Evolutionary conservation across 306 rosid species (phyloP).

Genomic region (Alnus glutinosa): DNA sequence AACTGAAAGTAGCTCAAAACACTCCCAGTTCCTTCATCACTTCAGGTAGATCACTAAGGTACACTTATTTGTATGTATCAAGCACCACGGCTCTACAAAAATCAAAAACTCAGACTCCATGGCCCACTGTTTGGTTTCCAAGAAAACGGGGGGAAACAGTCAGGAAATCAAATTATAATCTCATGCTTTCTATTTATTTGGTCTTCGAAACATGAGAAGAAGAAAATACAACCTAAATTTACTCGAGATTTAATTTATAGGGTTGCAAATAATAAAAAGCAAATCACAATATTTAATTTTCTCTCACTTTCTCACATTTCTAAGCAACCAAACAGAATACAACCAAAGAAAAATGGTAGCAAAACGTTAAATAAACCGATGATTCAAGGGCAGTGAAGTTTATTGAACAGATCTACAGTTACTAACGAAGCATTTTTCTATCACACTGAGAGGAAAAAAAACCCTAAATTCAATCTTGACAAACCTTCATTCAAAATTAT

Average conservation of each 20-base stretch:
- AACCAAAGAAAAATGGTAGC: not conserved
- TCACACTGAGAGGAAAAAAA: not conserved
- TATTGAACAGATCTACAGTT: conserved; percentile 13
- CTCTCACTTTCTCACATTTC: not conserved
- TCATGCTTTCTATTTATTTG: not conserved
- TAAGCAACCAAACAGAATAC: conserved; percentile 7
- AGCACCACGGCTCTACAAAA: not conserved
- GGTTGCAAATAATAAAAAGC: not conserved
- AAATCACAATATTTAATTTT: too few species aligned
- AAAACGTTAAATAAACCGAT: not conserved
- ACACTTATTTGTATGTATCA: not conserved
- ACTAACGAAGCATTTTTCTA: too few species aligned
- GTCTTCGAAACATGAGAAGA: not conserved
- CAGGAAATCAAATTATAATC: not conserved
- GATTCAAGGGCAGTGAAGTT: not conserved
- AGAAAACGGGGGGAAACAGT: not conserved
- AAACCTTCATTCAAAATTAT: not conserved
- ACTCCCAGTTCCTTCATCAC: not conserved
- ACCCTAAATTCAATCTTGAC: conserved; percentile 11
- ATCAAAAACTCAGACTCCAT: not conserved
- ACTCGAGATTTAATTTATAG: not conserved
- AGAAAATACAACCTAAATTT: not conserved
- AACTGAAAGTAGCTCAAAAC: not conserved
- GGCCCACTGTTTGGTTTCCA: not conserved
- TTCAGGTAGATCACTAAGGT: not conserved